phyloP scores from a whole-genome alignment of 805 yeast genomes.

The Wickerhamomyces mucosus region DNA sequence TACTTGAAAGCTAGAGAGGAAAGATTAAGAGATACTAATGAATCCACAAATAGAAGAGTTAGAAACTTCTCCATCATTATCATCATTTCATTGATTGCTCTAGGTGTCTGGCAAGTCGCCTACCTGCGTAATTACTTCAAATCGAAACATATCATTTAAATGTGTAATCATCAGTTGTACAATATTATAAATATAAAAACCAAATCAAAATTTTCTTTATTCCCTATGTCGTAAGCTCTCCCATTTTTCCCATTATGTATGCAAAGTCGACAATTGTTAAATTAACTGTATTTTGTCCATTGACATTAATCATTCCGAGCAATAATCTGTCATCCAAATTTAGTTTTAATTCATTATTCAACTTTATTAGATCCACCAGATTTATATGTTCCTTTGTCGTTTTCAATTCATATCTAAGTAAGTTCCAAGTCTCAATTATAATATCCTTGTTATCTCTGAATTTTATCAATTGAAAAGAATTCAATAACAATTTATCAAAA shows the following conservation, averaged over 20 bases:
- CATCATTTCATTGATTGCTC: constrained; percentile 56
- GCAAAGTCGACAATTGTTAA: constrained; percentile 39
- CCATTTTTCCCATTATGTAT: constrained; percentile 37
- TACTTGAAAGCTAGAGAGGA: constrained; percentile 85
- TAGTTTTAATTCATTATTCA: constrained; percentile 23
- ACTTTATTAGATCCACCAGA: constrained; percentile 27
- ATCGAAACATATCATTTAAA: constrained; percentile 65
- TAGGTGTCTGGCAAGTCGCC: constrained; percentile 89
- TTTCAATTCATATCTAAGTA: constrained; percentile 25
- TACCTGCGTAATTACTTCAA: constrained; percentile 90
- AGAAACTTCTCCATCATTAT: constrained; percentile 74
- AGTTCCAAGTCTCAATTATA: constrained; percentile 32
- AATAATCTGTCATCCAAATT: constrained; percentile 24
- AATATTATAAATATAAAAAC: no score
- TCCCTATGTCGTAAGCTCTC: no score
- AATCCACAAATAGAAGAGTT: constrained; percentile 89
- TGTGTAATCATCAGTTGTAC: background rate
- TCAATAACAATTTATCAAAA: constrained; percentile 33
- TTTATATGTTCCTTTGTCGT: background rate
- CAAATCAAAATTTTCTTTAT: no score
- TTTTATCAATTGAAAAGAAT: constrained; percentile 31
- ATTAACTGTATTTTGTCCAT: constrained; percentile 26
- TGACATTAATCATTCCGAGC: constrained; percentile 37
- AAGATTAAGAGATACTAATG: constrained; percentile 92
- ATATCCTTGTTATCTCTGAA: constrained; percentile 27